phyloP scores from a whole-genome alignment of 441 rosid genomes.

The Gossypium trilobum region DNA sequence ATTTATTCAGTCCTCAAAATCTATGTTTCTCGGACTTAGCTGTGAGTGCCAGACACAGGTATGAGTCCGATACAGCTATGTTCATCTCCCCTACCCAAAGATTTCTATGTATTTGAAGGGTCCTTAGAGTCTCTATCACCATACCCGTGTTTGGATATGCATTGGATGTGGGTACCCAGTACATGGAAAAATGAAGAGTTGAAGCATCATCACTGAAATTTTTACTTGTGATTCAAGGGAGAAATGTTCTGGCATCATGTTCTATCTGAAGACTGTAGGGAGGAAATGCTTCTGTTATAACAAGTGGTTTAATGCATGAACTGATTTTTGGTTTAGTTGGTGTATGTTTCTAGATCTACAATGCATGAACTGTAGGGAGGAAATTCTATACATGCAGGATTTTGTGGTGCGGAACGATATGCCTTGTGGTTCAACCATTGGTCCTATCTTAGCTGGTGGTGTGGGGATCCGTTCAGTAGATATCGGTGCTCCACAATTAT shows the following conservation, averaged over 20 bases:
- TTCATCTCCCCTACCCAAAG: too few species aligned
- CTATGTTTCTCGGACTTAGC: too few species aligned
- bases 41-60: too few species aligned
- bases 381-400: conserved; percentile 41
- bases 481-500: conserved; percentile 89
- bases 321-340: not conserved
- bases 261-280: not conserved
- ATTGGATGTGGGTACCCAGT: too few species aligned
- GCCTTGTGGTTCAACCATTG: conserved; percentile 91
- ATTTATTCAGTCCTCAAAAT: too few species aligned
- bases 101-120: not conserved
- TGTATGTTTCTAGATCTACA: too few species aligned
- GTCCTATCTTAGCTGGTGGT: conserved; percentile 89
- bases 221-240: not conserved
- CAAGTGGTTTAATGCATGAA: not conserved
- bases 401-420: conserved; percentile 94
- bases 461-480: conserved; percentile 92
- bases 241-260: not conserved
- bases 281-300: not conserved
- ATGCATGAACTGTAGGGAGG: not conserved
- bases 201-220: too few species aligned
- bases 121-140: not conserved
- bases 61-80: too few species aligned
- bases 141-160: not conserved
- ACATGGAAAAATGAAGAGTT: too few species aligned